Conservation (phyloP, 75 land plant genomes). For the Pinus taeda region DNA sequence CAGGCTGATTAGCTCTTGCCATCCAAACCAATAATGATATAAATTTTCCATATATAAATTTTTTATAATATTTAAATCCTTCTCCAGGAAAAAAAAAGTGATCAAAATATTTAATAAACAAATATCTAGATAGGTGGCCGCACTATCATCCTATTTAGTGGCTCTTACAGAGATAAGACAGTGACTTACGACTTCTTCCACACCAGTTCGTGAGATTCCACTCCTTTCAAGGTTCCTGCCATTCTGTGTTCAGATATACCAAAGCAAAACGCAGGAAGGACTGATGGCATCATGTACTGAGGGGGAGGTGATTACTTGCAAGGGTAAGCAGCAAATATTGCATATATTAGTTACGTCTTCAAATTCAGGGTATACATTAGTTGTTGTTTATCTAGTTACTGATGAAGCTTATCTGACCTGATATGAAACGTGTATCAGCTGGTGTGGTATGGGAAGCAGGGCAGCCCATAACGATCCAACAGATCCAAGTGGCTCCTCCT, state of each 20-base stretch:
- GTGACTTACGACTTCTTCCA: too few species aligned
- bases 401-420: not conserved
- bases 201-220: too few species aligned
- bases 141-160: too few species aligned
- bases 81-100: too few species aligned
- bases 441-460: constrained; percentile 14
- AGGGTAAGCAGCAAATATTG: not conserved
- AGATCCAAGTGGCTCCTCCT: constrained; percentile 34
- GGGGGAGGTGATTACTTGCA: constrained; percentile 1
- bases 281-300: constrained; percentile 7
- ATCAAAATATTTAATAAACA: too few species aligned
- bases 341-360: not conserved
- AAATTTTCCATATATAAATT: too few species aligned
- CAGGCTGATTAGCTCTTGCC: too few species aligned
- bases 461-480: constrained; percentile 23
- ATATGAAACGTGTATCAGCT: not conserved
- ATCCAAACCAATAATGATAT: too few species aligned
- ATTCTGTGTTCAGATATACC: not conserved
- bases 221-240: not conserved
- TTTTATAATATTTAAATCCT: too few species aligned
- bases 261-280: not conserved
- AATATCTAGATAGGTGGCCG: too few species aligned
- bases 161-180: too few species aligned
- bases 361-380: not conserved
- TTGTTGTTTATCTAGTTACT: not conserved